A percentile compares a stretch with the other conserved stretches of the same genome.
phyloP scores from a whole-genome alignment of 192 early-diverging fungal species.

The Entophlyctis helioformis region DNA sequence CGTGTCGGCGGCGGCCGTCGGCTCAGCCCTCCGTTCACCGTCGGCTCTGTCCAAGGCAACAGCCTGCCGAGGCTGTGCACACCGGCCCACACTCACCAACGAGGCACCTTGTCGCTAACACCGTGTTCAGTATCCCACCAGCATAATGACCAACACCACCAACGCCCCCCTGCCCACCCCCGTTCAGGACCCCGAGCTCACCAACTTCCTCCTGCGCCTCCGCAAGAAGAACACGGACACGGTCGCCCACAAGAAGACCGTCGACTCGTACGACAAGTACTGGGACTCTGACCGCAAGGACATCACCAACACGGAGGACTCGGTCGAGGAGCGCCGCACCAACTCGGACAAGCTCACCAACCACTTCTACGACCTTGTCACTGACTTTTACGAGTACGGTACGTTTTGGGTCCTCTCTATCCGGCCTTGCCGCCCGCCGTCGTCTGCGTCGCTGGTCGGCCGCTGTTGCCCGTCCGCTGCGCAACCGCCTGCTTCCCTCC shows the following conservation, averaged over 20 bases:
- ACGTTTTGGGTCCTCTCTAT: too few relatives aligned
- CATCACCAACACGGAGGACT: constrained; percentile 15
- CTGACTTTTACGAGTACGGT: constrained; percentile 45
- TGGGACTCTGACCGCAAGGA: constrained; percentile 26
- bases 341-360: constrained; percentile 28
- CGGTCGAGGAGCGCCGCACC: constrained; percentile 17
- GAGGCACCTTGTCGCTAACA: too few relatives aligned
- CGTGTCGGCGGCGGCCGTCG: too few relatives aligned
- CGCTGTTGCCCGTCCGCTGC: background rate
- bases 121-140: too few relatives aligned
- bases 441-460: background rate
- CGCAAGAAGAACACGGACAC: constrained; percentile 30
- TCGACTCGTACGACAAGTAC: constrained; percentile 27
- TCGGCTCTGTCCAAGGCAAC: too few relatives aligned
- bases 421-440: background rate
- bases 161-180: constrained; percentile 18
- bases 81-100: too few relatives aligned
- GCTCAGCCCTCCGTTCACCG: too few relatives aligned
- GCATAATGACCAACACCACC: too few relatives aligned
- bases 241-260: constrained; percentile 21
- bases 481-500: too few relatives aligned
- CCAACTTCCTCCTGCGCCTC: constrained; percentile 28
- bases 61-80: too few relatives aligned
- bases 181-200: constrained; percentile 21
- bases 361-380: constrained; percentile 39